Evolutionary conservation across 345 rosid genomes (phyloP).

Genomic region (Linum trigynum): DNA sequence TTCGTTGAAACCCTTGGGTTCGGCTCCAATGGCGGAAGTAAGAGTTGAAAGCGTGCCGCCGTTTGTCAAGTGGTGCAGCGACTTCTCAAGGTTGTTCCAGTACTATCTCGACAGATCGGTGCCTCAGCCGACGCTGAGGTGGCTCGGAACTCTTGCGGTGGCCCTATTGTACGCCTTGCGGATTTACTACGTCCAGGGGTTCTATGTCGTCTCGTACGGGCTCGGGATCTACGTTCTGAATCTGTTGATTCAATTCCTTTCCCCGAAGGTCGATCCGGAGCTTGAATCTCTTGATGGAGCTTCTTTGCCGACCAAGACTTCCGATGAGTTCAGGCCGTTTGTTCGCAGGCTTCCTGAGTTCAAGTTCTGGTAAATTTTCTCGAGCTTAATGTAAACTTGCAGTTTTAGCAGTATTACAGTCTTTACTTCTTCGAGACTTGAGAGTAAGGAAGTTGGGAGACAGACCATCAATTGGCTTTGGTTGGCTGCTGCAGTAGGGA

Average conservation of each 20-base stretch:
- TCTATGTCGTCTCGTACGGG: constrained; percentile 53
- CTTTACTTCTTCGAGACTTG: neutral
- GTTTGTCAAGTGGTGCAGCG: constrained; percentile 33
- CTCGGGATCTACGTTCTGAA: constrained; percentile 69
- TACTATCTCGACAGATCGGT: constrained; percentile 38
- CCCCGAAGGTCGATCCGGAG: constrained; percentile 73
- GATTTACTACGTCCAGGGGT: constrained; percentile 51
- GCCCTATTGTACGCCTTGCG: constrained; percentile 47
- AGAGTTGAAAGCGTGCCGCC: constrained; percentile 28
- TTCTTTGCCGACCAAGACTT: constrained; percentile 35
- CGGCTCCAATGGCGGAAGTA: constrained; percentile 28
- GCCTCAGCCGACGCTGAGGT: constrained; percentile 23
- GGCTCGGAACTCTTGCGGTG: constrained; percentile 7
- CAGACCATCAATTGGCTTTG: neutral
- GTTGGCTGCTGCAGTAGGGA: neutral
- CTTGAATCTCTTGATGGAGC: constrained; percentile 49
- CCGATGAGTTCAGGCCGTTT: constrained; percentile 69
- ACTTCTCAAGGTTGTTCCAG: constrained; percentile 42
- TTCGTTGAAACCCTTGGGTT: neutral
- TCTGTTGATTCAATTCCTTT: constrained; percentile 67
- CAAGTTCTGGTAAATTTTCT: constrained; percentile 50
- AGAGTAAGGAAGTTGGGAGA: neutral
- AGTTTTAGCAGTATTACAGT: too few relatives aligned
- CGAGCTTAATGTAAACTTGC: too few relatives aligned
- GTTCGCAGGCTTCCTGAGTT: constrained; percentile 84